Evolutionary conservation across 1,284 basidiomycete species (phyloP), one percentile per base, ranked within the genome.

Genomic region (Sporisorium sorghi): DNA sequence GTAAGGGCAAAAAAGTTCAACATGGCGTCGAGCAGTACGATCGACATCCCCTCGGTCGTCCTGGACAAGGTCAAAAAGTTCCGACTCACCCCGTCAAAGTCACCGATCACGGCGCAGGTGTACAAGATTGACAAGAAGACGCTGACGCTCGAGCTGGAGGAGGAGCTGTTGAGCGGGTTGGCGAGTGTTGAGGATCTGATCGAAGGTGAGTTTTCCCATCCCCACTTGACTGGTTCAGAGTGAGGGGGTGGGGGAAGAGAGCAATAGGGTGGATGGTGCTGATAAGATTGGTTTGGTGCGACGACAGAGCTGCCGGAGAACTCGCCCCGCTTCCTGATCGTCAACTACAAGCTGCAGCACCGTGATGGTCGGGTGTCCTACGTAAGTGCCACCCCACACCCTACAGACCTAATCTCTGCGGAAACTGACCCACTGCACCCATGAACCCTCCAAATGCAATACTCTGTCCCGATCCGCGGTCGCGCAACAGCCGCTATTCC

Each of bases 331-430:
- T 97, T 93, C 83, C 89, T 97, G 48, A 85, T 97, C 21, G 86
- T 92, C 30, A 93, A 92, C 15, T 92, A 95, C 80, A 91, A 93
- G 80, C 88, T 94, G 23, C 88, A 88, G 46, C 93, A 96, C 85
- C 84, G 83, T 6, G 95, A 97, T 79, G 94, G 94, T 3, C 88
- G 95, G 37, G 90, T 88, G 66, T 94, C 92, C 1, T 94, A 91
- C 80, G 80, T 82, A 64, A 55, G 80, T 19, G 9, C 28, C 9
- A n/a, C n/a, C n/a, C n/a, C n/a, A n/a, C n/a, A n/a, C n/a, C n/a
- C n/a, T n/a, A n/a, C n/a, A n/a, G n/a, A n/a, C n/a, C n/a, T n/a
- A n/a, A n/a, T n/a, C n/a, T n/a, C n/a, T n/a, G n/a, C n/a, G n/a
- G n/a, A n/a, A n/a, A n/a, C n/a, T n/a, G n/a, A n/a, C n/a, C n/a